Percentiles rank a stretch among this genome's conserved stretches.
Evolutionary conservation across 805 yeast species (phyloP).

Genomic region (Cyberlindnera amylophila): DNA sequence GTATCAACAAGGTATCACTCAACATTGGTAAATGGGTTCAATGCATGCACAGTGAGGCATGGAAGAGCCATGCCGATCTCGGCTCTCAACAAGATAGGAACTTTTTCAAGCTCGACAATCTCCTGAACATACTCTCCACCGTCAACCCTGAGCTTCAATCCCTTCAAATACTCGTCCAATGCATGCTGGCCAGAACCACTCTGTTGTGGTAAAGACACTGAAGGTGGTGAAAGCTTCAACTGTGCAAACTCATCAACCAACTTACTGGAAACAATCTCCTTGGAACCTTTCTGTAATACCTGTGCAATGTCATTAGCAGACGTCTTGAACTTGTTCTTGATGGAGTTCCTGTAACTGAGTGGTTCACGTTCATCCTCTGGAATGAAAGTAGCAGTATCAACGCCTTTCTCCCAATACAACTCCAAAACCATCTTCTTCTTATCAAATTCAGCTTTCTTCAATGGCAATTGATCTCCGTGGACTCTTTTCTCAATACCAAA

Average conservation of each 20-base stretch:
- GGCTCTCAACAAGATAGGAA: constrained; percentile 83
- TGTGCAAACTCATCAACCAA: constrained; percentile 45
- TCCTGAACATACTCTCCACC: constrained; percentile 71
- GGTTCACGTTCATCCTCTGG: constrained; percentile 88
- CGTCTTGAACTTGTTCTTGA: constrained; percentile 72
- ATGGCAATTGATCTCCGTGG: constrained; percentile 94
- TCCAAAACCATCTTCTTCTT: constrained; percentile 64
- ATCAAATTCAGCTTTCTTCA: constrained; percentile 89
- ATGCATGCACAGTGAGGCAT: constrained; percentile 84
- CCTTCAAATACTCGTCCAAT: constrained; percentile 53
- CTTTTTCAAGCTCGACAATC: constrained; percentile 67
- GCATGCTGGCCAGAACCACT: constrained; percentile 32
- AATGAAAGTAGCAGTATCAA: constrained; percentile 84
- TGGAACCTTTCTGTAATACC: constrained; percentile 34
- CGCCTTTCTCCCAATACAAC: constrained; percentile 88
- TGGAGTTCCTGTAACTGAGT: constrained; percentile 70
- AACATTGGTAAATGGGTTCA: constrained; percentile 68
- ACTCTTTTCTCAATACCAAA: constrained; percentile 94
- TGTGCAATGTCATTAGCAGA: constrained; percentile 70
- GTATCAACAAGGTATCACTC: constrained; percentile 10
- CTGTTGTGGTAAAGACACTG: constrained; percentile 5
- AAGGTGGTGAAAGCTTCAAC: constrained; percentile 47
- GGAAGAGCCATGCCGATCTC: constrained; percentile 96
- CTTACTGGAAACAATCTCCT: constrained; percentile 31
- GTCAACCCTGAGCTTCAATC: constrained; percentile 56